Base-by-base conservation (phyloP, 176 grass and related monocot genomes). In the Miscanthus lutarioriparius region DNA sequence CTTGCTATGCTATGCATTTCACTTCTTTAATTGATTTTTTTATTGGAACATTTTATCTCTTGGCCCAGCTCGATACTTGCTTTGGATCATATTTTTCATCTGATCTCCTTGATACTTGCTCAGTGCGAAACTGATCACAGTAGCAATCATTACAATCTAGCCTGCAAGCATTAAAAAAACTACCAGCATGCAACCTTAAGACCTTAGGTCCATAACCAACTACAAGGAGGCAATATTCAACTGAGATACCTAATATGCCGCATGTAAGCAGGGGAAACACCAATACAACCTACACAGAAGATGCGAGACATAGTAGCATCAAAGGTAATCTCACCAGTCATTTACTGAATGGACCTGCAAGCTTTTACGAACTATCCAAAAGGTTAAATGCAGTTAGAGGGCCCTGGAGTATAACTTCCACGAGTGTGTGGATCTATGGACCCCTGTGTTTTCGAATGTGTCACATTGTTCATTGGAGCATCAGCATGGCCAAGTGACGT, bases 351-450 rank as follows among this genome's bases (percentile, higher is more conserved):
- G 40, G 20, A 74, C 62, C 27, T 17, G 22, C 59, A 75, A 49
- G 76, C 32, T 67, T 78, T 76, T 25, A 43, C 10, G 13, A 72
- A 81, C 78, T 76, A 75, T 84, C 62, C 26, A 72, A 78, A 78
- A 73, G 58, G 17, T 75, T 86, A 86, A 75, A 86, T 80, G 48
- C 26, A 67, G 19, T 80, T 88, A 67, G 86, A 77, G 40, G 83
- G 83, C 73, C 90, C 90, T 79, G 83, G 61, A 54, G 67, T 83
- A 53, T 67, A 71, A 73, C 53, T 64, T 78, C 66, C 64, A 69
- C 17, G 76, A 76, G 11, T 76, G 33, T 13, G 81, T 41, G 39
- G 49, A 74, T 78, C 45, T 11, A 40, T 61, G 33, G 61, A 51
- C 38, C 67, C 73, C 17, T 71, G 74, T 74, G 82, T 47, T 82